Evolutionary conservation across 1,139 yeast species (phyloP).

Genomic region (Kodamaea suecica): DNA sequence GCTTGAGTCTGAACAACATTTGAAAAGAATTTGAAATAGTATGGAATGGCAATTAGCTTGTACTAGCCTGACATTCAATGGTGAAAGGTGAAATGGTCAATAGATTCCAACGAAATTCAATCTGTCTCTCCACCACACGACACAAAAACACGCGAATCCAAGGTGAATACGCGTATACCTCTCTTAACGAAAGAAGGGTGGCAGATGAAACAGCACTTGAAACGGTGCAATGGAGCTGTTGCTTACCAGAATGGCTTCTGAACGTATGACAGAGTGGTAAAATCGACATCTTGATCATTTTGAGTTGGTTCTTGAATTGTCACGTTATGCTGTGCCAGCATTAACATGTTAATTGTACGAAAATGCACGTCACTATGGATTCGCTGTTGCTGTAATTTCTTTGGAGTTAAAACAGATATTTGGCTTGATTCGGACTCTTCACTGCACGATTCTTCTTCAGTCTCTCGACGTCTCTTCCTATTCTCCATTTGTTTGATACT

Average conservation of each 20-base stretch:
- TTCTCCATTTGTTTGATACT: too few relatives aligned
- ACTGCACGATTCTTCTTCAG: conserved; percentile 1
- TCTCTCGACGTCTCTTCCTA: conserved; percentile 12
- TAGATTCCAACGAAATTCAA: too few relatives aligned
- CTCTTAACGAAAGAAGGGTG: too few relatives aligned
- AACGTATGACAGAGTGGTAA: not conserved
- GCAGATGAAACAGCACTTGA: not conserved
- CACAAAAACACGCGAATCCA: too few relatives aligned
- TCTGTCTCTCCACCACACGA: too few relatives aligned
- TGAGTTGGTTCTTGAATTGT: conserved; percentile 4
- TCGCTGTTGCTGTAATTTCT: conserved; percentile 24
- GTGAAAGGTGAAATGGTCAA: too few relatives aligned
- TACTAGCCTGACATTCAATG: too few relatives aligned
- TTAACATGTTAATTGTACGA: conserved; percentile 29
- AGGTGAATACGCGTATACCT: too few relatives aligned
- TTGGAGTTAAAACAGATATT: conserved; percentile 6
- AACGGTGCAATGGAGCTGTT: not conserved
- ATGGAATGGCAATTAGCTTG: not conserved
- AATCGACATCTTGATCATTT: not conserved
- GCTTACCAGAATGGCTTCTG: not conserved
- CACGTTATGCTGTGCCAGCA: conserved; percentile 16
- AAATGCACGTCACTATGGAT: conserved; percentile 33
- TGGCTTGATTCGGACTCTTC: not conserved
- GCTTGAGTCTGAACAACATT: not conserved
- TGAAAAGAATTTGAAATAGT: not conserved